Conservation (phyloP, 2,329 filamentous ascomycete genomes). For the Annulohypoxylon truncatum region DNA sequence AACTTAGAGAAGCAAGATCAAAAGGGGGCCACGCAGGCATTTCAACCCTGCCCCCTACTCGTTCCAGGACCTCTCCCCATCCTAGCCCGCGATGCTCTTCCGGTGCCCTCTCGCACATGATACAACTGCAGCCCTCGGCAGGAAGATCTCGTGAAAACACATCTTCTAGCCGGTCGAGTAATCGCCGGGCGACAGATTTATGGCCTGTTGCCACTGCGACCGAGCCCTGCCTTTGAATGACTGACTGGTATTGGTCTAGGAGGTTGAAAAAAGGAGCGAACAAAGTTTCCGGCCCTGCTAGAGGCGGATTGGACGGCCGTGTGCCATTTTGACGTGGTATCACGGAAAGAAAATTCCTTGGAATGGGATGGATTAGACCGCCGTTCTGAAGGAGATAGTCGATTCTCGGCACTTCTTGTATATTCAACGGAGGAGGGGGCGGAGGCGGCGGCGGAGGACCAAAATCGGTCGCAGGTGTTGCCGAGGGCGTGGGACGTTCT, state of each 20-base stretch:
- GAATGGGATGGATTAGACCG: conserved; percentile 77
- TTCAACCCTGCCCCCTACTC: conserved; percentile 88
- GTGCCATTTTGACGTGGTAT: conserved; percentile 68
- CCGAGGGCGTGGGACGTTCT: conserved; percentile 54
- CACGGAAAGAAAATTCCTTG: conserved; percentile 77
- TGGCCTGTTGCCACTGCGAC: conserved; percentile 96
- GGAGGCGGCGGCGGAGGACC: conserved; percentile 66
- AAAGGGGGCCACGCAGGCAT: conserved; percentile 92
- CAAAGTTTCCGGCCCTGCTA: conserved; percentile 75
- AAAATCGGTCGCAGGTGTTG: conserved; percentile 57
- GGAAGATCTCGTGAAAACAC: conserved; percentile 95
- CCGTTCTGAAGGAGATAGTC: conserved; percentile 94
- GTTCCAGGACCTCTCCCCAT: conserved; percentile 95
- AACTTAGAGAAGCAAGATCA: conserved; percentile 72
- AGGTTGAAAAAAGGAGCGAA: conserved; percentile 87
- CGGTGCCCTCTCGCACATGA: conserved; percentile 77
- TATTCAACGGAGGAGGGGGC: conserved; percentile 79
- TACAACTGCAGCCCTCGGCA: conserved; percentile 83
- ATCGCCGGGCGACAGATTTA: conserved; percentile 87
- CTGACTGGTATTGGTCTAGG: conserved; percentile 85
- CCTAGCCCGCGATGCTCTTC: conserved; percentile 79
- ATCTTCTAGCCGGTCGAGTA: conserved; percentile 90
- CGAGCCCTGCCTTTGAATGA: conserved; percentile 86
- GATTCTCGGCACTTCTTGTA: conserved; percentile 80
- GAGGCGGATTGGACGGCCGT: conserved; percentile 71